A percentile compares a stretch with the other conserved stretches of the same genome.
These are phyloP conservation scores for Leersia perrieri DNA, from an alignment of 176 grass and related monocot species.

Conservation along the genomic window DNA sequence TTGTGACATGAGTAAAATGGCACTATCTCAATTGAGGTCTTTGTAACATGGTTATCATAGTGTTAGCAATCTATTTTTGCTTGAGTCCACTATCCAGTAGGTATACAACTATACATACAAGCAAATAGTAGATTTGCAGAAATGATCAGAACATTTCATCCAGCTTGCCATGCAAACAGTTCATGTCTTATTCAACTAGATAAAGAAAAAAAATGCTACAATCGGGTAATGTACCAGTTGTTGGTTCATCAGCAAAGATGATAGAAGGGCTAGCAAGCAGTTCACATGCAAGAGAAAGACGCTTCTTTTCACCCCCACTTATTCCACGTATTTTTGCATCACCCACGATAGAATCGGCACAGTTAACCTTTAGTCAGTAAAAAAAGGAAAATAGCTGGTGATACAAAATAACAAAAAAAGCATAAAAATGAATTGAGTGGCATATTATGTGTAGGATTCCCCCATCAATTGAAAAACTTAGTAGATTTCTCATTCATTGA, in stretches of 20 bases:
- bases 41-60: background rate
- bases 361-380: conserved; percentile 56
- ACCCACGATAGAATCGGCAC: conserved; percentile 90
- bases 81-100: background rate
- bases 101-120: background rate
- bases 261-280: conserved; percentile 94
- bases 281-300: conserved; percentile 86
- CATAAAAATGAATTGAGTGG: background rate
- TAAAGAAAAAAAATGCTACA: background rate
- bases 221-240: conserved; percentile 57
- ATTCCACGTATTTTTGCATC: conserved; percentile 94
- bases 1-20: background rate
- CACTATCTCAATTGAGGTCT: background rate
- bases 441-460: background rate
- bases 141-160: background rate
- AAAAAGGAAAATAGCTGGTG: background rate
- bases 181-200: conserved; percentile 4
- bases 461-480: background rate
- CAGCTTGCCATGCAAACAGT: background rate
- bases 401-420: background rate
- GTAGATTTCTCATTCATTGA: background rate
- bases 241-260: conserved; percentile 92
- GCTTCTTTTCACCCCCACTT: conserved; percentile 96
- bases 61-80: background rate
- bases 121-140: background rate